These are phyloP conservation scores for Eucalyptus caleyi DNA, from an alignment of 345 rosid genomes.

Conservation along the genomic window DNA sequence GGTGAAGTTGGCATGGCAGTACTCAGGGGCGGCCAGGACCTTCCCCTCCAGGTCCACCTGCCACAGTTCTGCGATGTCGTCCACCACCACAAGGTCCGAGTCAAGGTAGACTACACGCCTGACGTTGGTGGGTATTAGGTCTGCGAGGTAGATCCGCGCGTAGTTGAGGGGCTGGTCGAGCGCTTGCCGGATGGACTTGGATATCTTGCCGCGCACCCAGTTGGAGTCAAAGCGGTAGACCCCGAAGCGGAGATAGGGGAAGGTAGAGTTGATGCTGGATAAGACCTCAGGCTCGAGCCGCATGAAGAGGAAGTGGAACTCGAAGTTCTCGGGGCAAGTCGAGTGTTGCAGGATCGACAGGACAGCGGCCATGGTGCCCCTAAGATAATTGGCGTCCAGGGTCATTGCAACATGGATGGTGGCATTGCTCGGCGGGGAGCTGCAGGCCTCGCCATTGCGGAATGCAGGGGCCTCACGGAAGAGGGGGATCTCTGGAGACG, in stretches of 20 bases:
- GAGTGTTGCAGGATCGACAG: slow-evolving; percentile 34
- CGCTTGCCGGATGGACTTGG: slow-evolving; percentile 38
- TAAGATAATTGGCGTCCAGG: slow-evolving; percentile 36
- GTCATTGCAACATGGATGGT: slow-evolving; percentile 40
- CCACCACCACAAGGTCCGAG: slow-evolving; percentile 39
- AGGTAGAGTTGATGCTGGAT: slow-evolving; percentile 21
- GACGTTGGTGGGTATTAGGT: slow-evolving; percentile 14
- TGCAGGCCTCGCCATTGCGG: slow-evolving; percentile 23
- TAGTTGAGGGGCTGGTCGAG: slow-evolving; percentile 45
- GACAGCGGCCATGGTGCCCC: slow-evolving; percentile 45
- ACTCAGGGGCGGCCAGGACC: slow-evolving; percentile 37
- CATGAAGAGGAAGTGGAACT: slow-evolving; percentile 23
- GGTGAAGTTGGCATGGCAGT: slow-evolving; percentile 37
- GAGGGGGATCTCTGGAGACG: neutral
- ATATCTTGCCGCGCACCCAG: slow-evolving; percentile 33
- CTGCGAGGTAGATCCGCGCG: slow-evolving; percentile 36
- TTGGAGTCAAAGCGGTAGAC: slow-evolving; percentile 20
- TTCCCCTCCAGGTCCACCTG: slow-evolving; percentile 26
- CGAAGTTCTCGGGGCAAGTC: slow-evolving; percentile 30
- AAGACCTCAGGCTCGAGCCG: slow-evolving; percentile 15
- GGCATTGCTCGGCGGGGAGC: neutral
- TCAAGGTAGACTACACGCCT: slow-evolving; percentile 31
- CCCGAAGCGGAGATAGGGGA: slow-evolving; percentile 29
- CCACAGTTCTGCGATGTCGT: slow-evolving; percentile 36
- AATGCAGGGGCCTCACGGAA: slow-evolving; percentile 42